Evolutionary conservation across 108 stramenopile species (phyloP).

Genomic region (Pseudonitzschia delicatissima): DNA sequence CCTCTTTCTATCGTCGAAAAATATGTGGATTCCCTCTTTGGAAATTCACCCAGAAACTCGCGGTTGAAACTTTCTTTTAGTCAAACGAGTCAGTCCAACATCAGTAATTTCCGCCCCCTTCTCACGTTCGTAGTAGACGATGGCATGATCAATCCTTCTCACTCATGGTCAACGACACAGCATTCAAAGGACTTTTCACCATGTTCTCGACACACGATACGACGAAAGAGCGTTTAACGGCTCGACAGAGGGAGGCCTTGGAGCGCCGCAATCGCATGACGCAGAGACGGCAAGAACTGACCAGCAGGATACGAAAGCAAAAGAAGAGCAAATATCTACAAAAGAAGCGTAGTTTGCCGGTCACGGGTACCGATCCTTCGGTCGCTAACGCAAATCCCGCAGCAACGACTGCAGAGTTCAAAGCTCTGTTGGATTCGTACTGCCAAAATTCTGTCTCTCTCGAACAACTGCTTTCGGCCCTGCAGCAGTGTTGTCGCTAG

Average conservation of each 20-base stretch:
- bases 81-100: not conserved
- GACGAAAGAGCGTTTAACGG: conserved; percentile 12
- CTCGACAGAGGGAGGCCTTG: conserved; percentile 23
- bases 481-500: not conserved
- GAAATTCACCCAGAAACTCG: no score
- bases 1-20: no score
- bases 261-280: conserved; percentile 27
- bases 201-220: not conserved
- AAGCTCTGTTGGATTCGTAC: not conserved
- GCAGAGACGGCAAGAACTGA: conserved; percentile 28
- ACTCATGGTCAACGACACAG: no score
- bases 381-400: not conserved
- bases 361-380: not conserved
- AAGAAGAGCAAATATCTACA: conserved; percentile 33
- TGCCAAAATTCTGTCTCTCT: not conserved
- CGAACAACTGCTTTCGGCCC: not conserved
- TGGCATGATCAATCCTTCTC: no score
- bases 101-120: no score
- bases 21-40: no score
- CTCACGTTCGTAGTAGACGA: no score
- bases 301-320: conserved; percentile 27
- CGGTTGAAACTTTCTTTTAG: no score
- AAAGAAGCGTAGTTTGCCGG: conserved; percentile 13
- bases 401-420: not conserved
- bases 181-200: no score